phyloP scores from a whole-genome alignment of 352 stramenopile genomes.

The Pythium folliculosum region DNA sequence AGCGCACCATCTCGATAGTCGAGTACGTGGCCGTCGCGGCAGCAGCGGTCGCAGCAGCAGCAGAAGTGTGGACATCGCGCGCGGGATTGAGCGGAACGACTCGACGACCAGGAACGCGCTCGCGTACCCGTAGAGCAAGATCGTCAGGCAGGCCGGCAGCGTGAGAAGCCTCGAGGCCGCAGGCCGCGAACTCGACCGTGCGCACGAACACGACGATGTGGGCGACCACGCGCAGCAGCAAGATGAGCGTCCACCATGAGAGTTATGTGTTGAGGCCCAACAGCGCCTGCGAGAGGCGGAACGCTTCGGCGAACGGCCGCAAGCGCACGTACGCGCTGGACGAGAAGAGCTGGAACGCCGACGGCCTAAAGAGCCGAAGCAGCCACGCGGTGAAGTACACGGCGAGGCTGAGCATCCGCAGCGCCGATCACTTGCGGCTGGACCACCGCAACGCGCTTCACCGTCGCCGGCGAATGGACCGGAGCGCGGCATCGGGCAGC shows the following conservation, averaged over 20 bases:
- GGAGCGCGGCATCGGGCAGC: constrained; percentile 39
- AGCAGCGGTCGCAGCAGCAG: constrained; percentile 27
- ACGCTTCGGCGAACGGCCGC: constrained; percentile 41
- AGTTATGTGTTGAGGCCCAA: constrained; percentile 43
- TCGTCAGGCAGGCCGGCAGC: constrained; percentile 34
- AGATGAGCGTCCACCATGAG: constrained; percentile 43
- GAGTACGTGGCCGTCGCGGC: constrained; percentile 26
- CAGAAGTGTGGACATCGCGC: constrained; percentile 40
- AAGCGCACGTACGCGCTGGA: constrained; percentile 37
- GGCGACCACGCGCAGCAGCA: constrained; percentile 43
- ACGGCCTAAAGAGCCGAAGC: constrained; percentile 39
- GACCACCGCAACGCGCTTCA: constrained; percentile 30
- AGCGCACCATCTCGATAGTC: constrained; percentile 33
- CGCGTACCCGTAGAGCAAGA: constrained; percentile 50
- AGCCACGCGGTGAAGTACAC: constrained; percentile 50
- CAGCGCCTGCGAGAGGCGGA: constrained; percentile 39
- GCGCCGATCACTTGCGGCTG: constrained; percentile 32
- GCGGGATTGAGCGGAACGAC: constrained; percentile 43
- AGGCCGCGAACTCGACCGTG: constrained; percentile 32
- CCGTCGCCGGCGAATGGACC: constrained; percentile 31
- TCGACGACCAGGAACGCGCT: constrained; percentile 46
- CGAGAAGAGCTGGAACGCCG: constrained; percentile 30
- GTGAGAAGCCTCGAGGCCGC: constrained; percentile 36
- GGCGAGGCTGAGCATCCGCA: constrained; percentile 35
- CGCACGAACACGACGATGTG: constrained; percentile 47